Percentiles rank a stretch among this genome's conserved stretches.
phyloP scores from a whole-genome alignment of 176 grass and related monocot genomes.

The Chloris gayana region DNA sequence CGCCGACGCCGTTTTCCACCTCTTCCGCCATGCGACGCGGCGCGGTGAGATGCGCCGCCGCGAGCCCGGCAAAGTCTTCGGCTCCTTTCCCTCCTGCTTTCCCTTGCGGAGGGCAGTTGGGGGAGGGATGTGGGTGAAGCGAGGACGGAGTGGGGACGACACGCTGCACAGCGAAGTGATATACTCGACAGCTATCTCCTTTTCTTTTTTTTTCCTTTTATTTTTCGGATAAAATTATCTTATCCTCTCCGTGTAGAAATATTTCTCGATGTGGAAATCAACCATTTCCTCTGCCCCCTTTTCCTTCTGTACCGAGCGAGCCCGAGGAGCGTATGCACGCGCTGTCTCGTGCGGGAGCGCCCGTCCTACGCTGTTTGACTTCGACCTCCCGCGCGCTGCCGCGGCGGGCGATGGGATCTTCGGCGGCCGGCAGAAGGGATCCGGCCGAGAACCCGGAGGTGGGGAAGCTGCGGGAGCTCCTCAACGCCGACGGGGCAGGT shows the following conservation, averaged over 20 bases:
- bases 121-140: neutral
- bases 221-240: neutral
- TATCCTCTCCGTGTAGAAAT: conserved; percentile 40
- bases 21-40: conserved; percentile 45
- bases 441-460: conserved; percentile 42
- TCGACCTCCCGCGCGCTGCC: neutral
- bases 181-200: conserved; percentile 45
- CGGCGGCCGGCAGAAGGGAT: conserved; percentile 5
- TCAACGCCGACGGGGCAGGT: conserved; percentile 39
- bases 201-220: neutral
- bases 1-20: neutral
- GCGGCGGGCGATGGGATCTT: conserved; percentile 40
- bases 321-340: conserved; percentile 19
- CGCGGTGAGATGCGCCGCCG: conserved; percentile 5
- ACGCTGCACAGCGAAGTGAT: conserved; percentile 47
- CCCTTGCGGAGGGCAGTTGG: conserved; percentile 18
- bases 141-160: conserved; percentile 25
- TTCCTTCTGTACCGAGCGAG: neutral
- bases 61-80: conserved; percentile 20
- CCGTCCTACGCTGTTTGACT: neutral
- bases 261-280: neutral
- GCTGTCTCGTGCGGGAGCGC: conserved; percentile 5
- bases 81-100: neutral
- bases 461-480: conserved; percentile 51
- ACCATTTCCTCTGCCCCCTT: neutral